These are phyloP conservation scores for Phellopilus nigrolimitatus DNA, from an alignment of 1,284 basidiomycete genomes.

Conservation along the genomic window DNA sequence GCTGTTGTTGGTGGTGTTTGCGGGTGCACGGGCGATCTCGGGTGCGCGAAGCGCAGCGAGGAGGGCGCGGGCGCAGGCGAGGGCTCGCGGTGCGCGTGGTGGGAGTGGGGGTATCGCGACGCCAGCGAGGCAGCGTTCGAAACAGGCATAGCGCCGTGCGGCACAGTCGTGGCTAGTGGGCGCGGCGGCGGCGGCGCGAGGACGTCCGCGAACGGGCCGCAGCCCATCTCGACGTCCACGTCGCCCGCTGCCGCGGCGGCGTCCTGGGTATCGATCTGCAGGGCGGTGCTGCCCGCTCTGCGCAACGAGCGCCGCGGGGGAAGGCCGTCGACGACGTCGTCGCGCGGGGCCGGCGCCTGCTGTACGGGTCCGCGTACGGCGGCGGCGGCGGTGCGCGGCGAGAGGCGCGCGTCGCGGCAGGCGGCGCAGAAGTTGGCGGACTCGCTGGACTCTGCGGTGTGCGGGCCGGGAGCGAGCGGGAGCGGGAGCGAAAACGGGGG, in stretches of 20 bases:
- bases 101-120: too few relatives aligned
- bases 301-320: not conserved
- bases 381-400: not conserved
- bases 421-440: constrained; percentile 32
- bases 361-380: too few relatives aligned
- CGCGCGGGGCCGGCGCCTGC: constrained; percentile 16
- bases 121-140: too few relatives aligned
- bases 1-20: constrained; percentile 19
- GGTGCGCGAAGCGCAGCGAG: too few relatives aligned
- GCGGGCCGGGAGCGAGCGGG: constrained; percentile 6
- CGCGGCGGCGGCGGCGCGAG: too few relatives aligned
- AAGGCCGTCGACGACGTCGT: too few relatives aligned
- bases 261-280: not conserved
- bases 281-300: not conserved
- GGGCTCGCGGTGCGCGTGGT: too few relatives aligned
- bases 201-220: too few relatives aligned
- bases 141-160: too few relatives aligned
- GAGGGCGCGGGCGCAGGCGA: too few relatives aligned
- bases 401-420: constrained; percentile 28
- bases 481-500: too few relatives aligned
- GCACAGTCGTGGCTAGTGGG: too few relatives aligned
- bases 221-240: not conserved
- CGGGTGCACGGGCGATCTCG: not conserved
- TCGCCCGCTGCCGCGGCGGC: not conserved
- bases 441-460: constrained; percentile 28